These are phyloP conservation scores for Rubia peregrina DNA, from an alignment of 305 asterid genomes.

Conservation along the genomic window DNA sequence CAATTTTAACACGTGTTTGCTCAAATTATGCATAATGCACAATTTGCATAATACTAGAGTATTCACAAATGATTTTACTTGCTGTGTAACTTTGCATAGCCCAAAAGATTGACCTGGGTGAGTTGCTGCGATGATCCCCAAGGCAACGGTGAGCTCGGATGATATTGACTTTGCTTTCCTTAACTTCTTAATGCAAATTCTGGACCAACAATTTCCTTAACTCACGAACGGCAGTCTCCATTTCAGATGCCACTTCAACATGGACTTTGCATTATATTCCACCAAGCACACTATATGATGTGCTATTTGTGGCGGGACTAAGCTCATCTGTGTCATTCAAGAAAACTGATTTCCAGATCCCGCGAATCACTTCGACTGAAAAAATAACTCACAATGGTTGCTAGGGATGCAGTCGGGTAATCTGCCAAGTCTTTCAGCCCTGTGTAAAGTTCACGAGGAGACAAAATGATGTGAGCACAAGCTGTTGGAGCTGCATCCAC, in stretches of 20 bases:
- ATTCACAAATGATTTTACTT: too few species aligned
- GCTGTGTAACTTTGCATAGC: too few species aligned
- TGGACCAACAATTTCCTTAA: neutral
- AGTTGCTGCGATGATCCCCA: too few species aligned
- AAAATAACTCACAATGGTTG: slow-evolving; percentile 87
- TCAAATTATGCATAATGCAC: too few species aligned
- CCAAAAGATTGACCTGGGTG: too few species aligned
- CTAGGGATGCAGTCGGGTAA: slow-evolving; percentile 91
- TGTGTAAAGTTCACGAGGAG: slow-evolving; percentile 94
- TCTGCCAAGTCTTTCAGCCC: slow-evolving; percentile 95
- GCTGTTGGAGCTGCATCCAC: slow-evolving; percentile 95
- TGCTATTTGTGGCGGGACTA: slow-evolving; percentile 73
- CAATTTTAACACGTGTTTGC: too few species aligned
- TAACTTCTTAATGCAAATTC: too few species aligned
- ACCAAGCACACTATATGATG: neutral
- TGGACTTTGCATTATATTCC: neutral
- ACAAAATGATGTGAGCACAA: slow-evolving; percentile 77
- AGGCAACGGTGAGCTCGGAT: too few species aligned
- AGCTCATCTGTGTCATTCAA: slow-evolving; percentile 99
- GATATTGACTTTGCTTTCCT: too few species aligned
- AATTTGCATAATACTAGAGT: too few species aligned
- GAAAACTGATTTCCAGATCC: slow-evolving; percentile 87
- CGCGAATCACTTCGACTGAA: slow-evolving; percentile 98
- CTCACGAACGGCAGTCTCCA: neutral
- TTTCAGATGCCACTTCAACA: neutral